Conservation (phyloP, 192 early-diverging fungal genomes). For the Martensiomyces pterosporus region DNA sequence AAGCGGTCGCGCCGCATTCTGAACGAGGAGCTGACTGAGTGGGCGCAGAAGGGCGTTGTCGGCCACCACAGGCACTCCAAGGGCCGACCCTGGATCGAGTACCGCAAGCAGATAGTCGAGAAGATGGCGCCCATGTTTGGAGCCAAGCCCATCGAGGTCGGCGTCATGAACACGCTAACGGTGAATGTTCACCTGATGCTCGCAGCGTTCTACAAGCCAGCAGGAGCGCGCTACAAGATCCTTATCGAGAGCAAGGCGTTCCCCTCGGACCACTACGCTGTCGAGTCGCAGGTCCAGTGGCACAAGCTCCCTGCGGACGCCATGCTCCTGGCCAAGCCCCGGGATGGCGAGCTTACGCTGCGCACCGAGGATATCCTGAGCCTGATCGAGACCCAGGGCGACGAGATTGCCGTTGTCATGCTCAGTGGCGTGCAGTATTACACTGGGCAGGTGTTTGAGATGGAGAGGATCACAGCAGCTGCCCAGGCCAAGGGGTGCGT, state of each 20-base stretch:
- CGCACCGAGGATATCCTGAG: slow-evolving; percentile 79
- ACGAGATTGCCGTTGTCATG: slow-evolving; percentile 79
- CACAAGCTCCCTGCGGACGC: slow-evolving; percentile 68
- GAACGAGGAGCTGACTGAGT: slow-evolving; percentile 87
- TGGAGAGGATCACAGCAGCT: slow-evolving; percentile 76
- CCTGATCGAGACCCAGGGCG: slow-evolving; percentile 66
- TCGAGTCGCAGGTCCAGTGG: slow-evolving; percentile 83
- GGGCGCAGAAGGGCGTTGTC: slow-evolving; percentile 80
- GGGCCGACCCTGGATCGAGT: slow-evolving; percentile 79
- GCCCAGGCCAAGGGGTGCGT: slow-evolving; percentile 80
- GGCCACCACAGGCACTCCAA: slow-evolving; percentile 85
- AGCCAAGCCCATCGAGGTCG: slow-evolving; percentile 60
- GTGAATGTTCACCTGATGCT: slow-evolving; percentile 87
- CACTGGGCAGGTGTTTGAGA: slow-evolving; percentile 86
- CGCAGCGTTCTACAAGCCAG: slow-evolving; percentile 91
- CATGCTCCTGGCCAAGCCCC: slow-evolving; percentile 72
- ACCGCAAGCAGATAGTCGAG: slow-evolving; percentile 73
- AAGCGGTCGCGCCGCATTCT: slow-evolving; percentile 59
- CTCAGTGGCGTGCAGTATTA: slow-evolving; percentile 94
- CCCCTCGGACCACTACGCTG: slow-evolving; percentile 92
- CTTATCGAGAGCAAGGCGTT: slow-evolving; percentile 91
- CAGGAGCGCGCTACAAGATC: slow-evolving; percentile 68
- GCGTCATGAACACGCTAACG: slow-evolving; percentile 91
- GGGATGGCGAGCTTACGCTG: slow-evolving; percentile 65
- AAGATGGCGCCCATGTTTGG: slow-evolving; percentile 79